A percentile compares a stretch with the other conserved stretches of the same genome.
phyloP scores from a whole-genome alignment of 2,329 filamentous ascomycete genomes.

The Verticillium dahliae region DNA sequence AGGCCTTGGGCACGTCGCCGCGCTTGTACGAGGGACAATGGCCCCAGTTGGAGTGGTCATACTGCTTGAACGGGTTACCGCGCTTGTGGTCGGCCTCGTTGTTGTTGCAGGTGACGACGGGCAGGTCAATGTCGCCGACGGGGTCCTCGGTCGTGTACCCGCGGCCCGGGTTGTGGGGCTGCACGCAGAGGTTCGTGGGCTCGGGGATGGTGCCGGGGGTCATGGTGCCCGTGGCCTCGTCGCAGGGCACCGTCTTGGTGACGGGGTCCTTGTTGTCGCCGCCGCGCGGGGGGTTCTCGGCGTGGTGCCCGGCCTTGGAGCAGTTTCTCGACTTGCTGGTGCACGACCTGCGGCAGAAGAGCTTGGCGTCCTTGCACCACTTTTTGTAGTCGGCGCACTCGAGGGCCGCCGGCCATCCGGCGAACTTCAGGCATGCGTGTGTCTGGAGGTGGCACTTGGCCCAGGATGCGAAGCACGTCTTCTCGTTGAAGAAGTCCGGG shows the following conservation, averaged over 20 bases:
- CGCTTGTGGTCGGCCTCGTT: constrained; percentile 29
- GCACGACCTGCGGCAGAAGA: constrained; percentile 35
- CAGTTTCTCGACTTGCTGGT: constrained; percentile 27
- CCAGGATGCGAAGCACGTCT: constrained; percentile 33
- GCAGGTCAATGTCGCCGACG: constrained; percentile 44
- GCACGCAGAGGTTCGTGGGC: constrained; percentile 44
- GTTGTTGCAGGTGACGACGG: constrained; percentile 50
- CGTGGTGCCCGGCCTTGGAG: constrained; percentile 36
- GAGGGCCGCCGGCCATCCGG: constrained; percentile 41
- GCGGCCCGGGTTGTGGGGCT: constrained; percentile 47
- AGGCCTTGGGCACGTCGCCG: constrained; percentile 29
- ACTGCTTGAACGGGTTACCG: constrained; percentile 45
- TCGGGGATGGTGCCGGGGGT: constrained; percentile 33
- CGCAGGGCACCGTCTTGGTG: constrained; percentile 20
- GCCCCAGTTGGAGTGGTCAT: constrained; percentile 33
- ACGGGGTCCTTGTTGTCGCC: constrained; percentile 18
- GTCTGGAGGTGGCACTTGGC: constrained; percentile 40
- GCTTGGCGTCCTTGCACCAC: constrained; percentile 35
- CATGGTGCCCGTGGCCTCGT: constrained; percentile 14
- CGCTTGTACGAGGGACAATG: constrained; percentile 39
- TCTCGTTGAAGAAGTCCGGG: constrained; percentile 37
- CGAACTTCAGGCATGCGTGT: constrained; percentile 43
- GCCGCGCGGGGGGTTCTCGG: constrained; percentile 30
- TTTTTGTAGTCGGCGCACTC: constrained; percentile 42
- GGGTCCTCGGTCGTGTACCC: constrained; percentile 61